Conservation (phyloP, 1,284 basidiomycete species). For the Jaminaea rosea region DNA sequence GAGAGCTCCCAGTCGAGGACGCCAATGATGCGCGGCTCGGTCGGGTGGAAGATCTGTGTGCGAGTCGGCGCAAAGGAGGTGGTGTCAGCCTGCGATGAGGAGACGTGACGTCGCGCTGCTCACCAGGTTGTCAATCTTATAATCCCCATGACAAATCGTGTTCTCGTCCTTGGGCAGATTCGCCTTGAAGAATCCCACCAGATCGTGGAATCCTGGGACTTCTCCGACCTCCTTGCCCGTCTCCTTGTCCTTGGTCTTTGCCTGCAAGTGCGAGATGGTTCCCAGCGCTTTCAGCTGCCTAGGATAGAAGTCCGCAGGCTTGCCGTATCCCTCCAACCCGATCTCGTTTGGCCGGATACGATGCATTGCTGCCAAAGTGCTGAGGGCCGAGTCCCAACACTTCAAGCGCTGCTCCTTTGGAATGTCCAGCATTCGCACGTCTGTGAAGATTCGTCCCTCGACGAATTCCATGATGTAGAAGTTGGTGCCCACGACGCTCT, state of each 20-base stretch:
- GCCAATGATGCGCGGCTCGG: constrained; percentile 80
- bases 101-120: background rate
- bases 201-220: constrained; percentile 64
- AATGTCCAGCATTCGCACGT: constrained; percentile 57
- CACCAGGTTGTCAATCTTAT: constrained; percentile 81
- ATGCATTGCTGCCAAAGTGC: constrained; percentile 65
- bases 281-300: constrained; percentile 80
- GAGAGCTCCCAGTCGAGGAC: constrained; percentile 95
- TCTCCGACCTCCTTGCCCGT: constrained; percentile 52
- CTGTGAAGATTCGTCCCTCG: constrained; percentile 77
- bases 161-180: constrained; percentile 63
- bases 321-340: constrained; percentile 69
- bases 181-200: constrained; percentile 66
- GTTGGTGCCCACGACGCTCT: constrained; percentile 67
- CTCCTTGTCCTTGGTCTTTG: constrained; percentile 59
- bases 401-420: constrained; percentile 57
- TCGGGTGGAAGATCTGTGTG: constrained; percentile 73
- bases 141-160: constrained; percentile 84
- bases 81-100: background rate
- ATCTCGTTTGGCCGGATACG: constrained; percentile 62
- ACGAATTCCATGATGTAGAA: constrained; percentile 96
- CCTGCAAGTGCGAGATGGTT: constrained; percentile 65
- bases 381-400: constrained; percentile 50
- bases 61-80: background rate
- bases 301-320: constrained; percentile 72